These are phyloP conservation scores for Sarcomyxa edulis DNA, from an alignment of 768 basidiomycete species.

Conservation along the genomic window DNA sequence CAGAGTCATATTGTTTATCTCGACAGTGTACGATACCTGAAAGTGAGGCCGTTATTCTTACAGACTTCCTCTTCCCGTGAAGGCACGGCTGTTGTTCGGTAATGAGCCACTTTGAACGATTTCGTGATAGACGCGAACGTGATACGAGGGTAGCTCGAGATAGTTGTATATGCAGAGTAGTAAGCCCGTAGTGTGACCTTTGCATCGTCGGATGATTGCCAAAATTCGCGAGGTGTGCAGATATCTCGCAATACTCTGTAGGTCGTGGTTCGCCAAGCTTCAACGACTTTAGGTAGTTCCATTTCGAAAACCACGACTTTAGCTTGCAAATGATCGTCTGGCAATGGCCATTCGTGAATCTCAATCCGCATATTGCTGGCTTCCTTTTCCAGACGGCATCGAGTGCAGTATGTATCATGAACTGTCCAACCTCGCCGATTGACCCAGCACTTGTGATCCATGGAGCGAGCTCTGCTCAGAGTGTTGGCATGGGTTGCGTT, in stretches of 20 bases:
- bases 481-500: constrained; percentile 17
- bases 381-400: constrained; percentile 17
- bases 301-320: constrained; percentile 37
- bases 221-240: constrained; percentile 14
- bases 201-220: not conserved
- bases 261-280: constrained; percentile 38
- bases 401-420: constrained; percentile 13
- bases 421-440: not conserved
- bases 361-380: constrained; percentile 19
- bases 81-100: constrained; percentile 13
- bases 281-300: constrained; percentile 29
- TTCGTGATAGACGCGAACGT: constrained; percentile 30
- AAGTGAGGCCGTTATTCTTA: constrained; percentile 23
- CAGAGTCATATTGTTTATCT: too few relatives aligned
- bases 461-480: constrained; percentile 1
- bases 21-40: constrained; percentile 5
- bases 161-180: constrained; percentile 5
- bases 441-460: constrained; percentile 9
- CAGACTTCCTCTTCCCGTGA: constrained; percentile 11
- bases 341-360: constrained; percentile 44
- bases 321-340: constrained; percentile 14
- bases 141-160: constrained; percentile 12
- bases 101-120: constrained; percentile 26
- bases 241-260: constrained; percentile 31
- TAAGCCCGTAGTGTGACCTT: constrained; percentile 12